Base-by-base conservation (phyloP, 2,329 filamentous ascomycete genomes). In the Pestalotiopsis sp. region DNA sequence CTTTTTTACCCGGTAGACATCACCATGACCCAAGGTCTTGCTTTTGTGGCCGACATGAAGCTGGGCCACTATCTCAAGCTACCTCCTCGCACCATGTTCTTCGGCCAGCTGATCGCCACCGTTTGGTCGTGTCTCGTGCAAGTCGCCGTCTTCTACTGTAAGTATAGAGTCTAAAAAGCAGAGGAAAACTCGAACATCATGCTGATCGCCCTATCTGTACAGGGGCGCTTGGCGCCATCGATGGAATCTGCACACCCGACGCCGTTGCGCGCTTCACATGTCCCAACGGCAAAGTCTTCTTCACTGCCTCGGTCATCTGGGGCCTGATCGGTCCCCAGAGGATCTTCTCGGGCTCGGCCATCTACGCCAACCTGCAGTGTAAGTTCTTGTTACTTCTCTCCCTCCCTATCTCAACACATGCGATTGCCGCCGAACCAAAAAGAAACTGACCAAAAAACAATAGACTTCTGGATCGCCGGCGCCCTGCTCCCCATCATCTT, bases 221-320 rank as follows among this genome's bases (percentile, higher is more conserved):
- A 64, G 61, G 61, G 69, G 69, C 80, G 62, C 80, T 81, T 56
- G 79, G 71, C 73, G 80, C 85, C 66, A 88, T 90, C 68, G 70
- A 81, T 0, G 80, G 81, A 5, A 82, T 90, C 35, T 91, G 88
- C 77, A 81, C 80, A 1, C 66, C 73, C 0, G 55, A 81, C 0
- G 85, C 88, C 70, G 39, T 74, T 1, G 82, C 84, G 72, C 82
- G 84, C 64, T 86, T 88, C 72, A 86, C 80, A 35, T 90, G 88
- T 73, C 88, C 88, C 5, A 81, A 82, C 44, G 85, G 84, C n/a
- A 83, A 83, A 24, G 86, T 88, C 0, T 90, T 89, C 74, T 90
- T 87, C 79, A 88, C 86, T 20, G 85, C 84, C 1, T 83, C 85
- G 0, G 81, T 89, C 5, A 84, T 89, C 66, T 89, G 88, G 88